Evolutionary conservation across 352 stramenopile genomes (phyloP), one percentile per base, ranked within the genome.

Genomic region (Globisporangium heterothallicum): DNA sequence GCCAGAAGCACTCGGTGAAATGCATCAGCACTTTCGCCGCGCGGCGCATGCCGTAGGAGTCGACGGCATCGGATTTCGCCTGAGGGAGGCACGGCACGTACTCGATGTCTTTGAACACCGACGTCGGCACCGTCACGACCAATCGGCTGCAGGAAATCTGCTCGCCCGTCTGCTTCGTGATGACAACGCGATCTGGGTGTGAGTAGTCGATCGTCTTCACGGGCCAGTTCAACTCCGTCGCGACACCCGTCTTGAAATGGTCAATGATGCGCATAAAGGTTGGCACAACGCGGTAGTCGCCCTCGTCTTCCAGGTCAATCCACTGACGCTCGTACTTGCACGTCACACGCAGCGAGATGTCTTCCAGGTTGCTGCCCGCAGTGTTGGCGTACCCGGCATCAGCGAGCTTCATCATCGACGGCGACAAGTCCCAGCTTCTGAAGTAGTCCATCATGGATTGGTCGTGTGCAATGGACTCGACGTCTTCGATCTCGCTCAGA

Each of bases 361-460:
- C 75, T 5, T 73, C 67, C 22, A 92, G 46, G 6, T 66, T 60
- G 13, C 70, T 78, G 25, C 82, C 82, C 7, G 82, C 82, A 7
- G 82, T 92, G 65, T 92, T 92, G 21, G 76, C 82, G 43, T 92
- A 92, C 19, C 82, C 82, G 0, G 82, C 60, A 22, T 92, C 77
- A 5, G 79, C 83, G 16, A 92, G 73, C 58, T 88, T 87, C 74
- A 91, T 79, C 78, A 92, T 91, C 0, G 79, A 91, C 4, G 66
- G 46, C 22, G 77, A 87, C 19, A 92, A 58, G 21, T 63, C 50
- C 18, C 72, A 75, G 43, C 67, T 67, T 9, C 67, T 56, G 30
- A 90, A 92, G 54, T 92, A 92, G 61, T 89, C 79, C 14, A 74
- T 58, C 82, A 92, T 90, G 10, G 82, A 92, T 19, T 79, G 74